phyloP scores from a whole-genome alignment of 2,329 filamentous ascomycete genomes.

The Ophiostoma sp. region DNA sequence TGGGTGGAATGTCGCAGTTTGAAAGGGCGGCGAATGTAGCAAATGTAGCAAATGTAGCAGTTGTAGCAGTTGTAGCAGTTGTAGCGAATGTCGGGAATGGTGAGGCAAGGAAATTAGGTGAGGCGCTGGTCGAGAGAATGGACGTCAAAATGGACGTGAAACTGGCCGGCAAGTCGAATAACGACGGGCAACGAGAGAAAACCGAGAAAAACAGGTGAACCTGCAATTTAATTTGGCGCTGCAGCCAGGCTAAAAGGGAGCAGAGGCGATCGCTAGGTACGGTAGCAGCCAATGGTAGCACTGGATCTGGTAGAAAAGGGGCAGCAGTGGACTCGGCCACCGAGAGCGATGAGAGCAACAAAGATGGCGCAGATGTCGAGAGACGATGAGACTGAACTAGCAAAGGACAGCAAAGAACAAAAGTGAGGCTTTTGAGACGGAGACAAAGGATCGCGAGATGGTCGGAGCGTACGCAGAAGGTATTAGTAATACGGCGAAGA shows the following conservation, averaged over 20 bases:
- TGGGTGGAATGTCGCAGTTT: not conserved
- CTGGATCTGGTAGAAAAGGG: not conserved
- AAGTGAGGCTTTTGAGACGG: not conserved
- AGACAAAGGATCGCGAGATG: not conserved
- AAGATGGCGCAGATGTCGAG: not conserved
- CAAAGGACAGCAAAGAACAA: not conserved
- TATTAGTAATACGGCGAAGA: not conserved
- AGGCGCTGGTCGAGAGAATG: not conserved
- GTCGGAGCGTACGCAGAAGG: not conserved
- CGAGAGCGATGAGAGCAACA: not conserved
- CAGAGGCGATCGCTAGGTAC: slow-evolving; percentile 17
- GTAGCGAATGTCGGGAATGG: too few species aligned
- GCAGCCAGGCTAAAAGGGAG: slow-evolving; percentile 19
- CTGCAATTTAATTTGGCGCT: slow-evolving; percentile 23
- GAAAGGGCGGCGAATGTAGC: not conserved
- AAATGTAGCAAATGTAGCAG: too few species aligned
- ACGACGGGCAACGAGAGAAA: not conserved
- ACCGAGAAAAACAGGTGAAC: slow-evolving; percentile 12
- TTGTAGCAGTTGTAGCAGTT: too few species aligned
- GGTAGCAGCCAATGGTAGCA: slow-evolving; percentile 23
- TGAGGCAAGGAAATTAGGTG: too few species aligned
- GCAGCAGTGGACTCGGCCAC: not conserved
- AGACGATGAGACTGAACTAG: not conserved
- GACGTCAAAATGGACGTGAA: not conserved
- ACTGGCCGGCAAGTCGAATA: slow-evolving; percentile 1